Evolutionary conservation across 2,329 filamentous ascomycete genomes (phyloP), one percentile per base, ranked within the genome.

Genomic region (Pseudocercospora fijiensis): DNA sequence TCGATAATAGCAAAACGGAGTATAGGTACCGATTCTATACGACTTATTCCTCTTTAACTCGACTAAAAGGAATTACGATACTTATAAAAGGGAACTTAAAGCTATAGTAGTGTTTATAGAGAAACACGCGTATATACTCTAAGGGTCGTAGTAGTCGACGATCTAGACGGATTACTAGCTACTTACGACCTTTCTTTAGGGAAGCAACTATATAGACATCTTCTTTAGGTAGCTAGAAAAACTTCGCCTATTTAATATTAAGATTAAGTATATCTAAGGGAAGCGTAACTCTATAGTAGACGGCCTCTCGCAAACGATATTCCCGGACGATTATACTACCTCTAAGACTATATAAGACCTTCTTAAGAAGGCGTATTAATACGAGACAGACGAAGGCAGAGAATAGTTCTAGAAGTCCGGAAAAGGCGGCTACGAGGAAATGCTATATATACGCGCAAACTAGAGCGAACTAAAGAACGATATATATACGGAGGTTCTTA

Each of bases 131-230:
- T 33, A 60, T 41, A 58, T 60, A 53, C 58, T 60, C 18, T n/a
- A 30, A n/a, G n/a, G n/a, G n/a, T n/a, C n/a, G n/a, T n/a, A 37
- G 45, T 27, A 16, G 10, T 10, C 5, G n/a, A 61, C 27, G 3
- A 28, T 61, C 1, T 61, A 45, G 22, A 61, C 33, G 20, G 59
- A 61, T 28, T 56, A 61, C 27, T 56, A 61, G 22, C 59, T 43
- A 45, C 28, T 61, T 9, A 57, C 51, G 20, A 55, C 30, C 3
- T 61, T 61, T 43, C 24, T 61, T 9, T 43, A 56, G 13, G 24
- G 30, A n/a, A 24, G 30, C n/a, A 58, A 43, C 30, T 45, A 58
- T 20, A 20, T 11, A 9, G 56, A 58, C 20, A 58, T 58, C 3
- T 58, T 58, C 30, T 58, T 58, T 26, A 11, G 22, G 30, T 58